Conservation (phyloP, 805 yeast species). For the Maudiozyma bulderi region DNA sequence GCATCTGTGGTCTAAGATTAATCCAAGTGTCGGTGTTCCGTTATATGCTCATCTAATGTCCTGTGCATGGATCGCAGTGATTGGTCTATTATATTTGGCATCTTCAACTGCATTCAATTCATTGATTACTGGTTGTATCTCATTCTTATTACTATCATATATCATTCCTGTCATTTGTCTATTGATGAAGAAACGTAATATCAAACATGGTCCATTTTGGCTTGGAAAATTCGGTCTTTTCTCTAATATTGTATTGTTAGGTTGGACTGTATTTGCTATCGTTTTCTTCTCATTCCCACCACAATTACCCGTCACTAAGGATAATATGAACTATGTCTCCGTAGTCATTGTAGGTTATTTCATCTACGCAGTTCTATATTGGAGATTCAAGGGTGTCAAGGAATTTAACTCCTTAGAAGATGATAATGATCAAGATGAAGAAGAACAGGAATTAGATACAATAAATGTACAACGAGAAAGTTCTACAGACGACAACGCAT, state of each 20-base stretch:
- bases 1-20: slow-evolving; percentile 42
- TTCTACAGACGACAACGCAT: neutral
- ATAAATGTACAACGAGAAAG: neutral
- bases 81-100: slow-evolving; percentile 54
- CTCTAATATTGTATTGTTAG: slow-evolving; percentile 40
- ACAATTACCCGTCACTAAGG: slow-evolving; percentile 48
- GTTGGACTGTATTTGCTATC: slow-evolving; percentile 51
- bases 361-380: slow-evolving; percentile 38
- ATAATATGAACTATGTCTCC: slow-evolving; percentile 58
- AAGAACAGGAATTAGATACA: slow-evolving; percentile 2
- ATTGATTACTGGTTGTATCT: slow-evolving; percentile 52
- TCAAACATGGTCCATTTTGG: slow-evolving; percentile 62
- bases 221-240: slow-evolving; percentile 44
- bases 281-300: slow-evolving; percentile 60
- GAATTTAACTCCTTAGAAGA: slow-evolving; percentile 26
- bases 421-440: slow-evolving; percentile 14
- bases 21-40: slow-evolving; percentile 47
- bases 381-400: slow-evolving; percentile 37
- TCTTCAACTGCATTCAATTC: slow-evolving; percentile 63
- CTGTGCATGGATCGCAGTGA: slow-evolving; percentile 40
- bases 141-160: slow-evolving; percentile 52
- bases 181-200: slow-evolving; percentile 32
- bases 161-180: slow-evolving; percentile 46
- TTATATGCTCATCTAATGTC: slow-evolving; percentile 54
- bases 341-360: slow-evolving; percentile 45